Percentiles rank a stretch among this genome's conserved stretches.
These are phyloP conservation scores for Cephalotrichum gorgonifer DNA, from an alignment of 2,329 filamentous ascomycete genomes.

Conservation along the genomic window DNA sequence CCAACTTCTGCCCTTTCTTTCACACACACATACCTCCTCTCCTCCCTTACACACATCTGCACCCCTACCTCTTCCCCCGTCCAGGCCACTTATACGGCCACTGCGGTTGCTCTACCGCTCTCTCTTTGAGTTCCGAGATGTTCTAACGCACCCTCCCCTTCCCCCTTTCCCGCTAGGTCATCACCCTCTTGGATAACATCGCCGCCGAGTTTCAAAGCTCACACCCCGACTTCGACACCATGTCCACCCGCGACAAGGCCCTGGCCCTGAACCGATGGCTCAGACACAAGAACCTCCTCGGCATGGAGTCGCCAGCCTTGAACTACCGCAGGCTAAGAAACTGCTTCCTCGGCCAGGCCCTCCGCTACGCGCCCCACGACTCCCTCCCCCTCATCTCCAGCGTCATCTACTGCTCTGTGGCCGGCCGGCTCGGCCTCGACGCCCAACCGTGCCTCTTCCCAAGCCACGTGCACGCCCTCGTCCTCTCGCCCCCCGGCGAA, in stretches of 20 bases:
- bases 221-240: slow-evolving; percentile 39
- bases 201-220: slow-evolving; percentile 43
- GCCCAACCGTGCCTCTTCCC: slow-evolving; percentile 75
- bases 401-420: slow-evolving; percentile 76
- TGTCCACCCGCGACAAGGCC: slow-evolving; percentile 58
- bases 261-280: slow-evolving; percentile 60
- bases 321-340: slow-evolving; percentile 76
- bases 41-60: too few relatives aligned
- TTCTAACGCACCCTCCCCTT: not conserved
- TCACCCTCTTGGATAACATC: slow-evolving; percentile 53
- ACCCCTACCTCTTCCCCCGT: too few relatives aligned
- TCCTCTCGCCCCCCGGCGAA: slow-evolving; percentile 49
- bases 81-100: too few relatives aligned
- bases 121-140: slow-evolving; percentile 7
- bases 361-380: slow-evolving; percentile 62
- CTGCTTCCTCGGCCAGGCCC: slow-evolving; percentile 74
- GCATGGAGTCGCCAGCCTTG: slow-evolving; percentile 51
- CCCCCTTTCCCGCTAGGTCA: slow-evolving; percentile 44
- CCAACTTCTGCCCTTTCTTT: too few relatives aligned
- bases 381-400: slow-evolving; percentile 80
- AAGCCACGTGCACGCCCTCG: slow-evolving; percentile 73
- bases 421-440: slow-evolving; percentile 61
- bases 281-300: slow-evolving; percentile 55
- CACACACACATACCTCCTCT: too few relatives aligned
- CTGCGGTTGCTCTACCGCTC: too few relatives aligned